Evolutionary conservation across 176 grass and related monocot species (phyloP), one percentile per base, ranked within the genome.

Genomic region (Thalia dealbata): DNA sequence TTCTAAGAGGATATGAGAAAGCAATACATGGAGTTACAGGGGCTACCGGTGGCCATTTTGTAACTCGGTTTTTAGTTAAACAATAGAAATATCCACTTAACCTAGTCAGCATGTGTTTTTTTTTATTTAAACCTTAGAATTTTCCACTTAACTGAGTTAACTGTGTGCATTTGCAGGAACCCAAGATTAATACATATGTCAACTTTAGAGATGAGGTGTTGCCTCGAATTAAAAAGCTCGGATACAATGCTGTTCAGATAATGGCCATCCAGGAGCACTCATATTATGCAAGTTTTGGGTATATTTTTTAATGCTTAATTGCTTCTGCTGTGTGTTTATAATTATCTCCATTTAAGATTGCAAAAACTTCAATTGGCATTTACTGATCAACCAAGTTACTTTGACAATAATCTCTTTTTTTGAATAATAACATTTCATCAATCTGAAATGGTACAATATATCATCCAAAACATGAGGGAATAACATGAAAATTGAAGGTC

Each of bases 181-280:
- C 95, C 0, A 99, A 95, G 80, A 87, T 99, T 56, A 95, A 99
- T 75, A 95, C 90, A 67, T 99, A 95, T 70, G 85, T 68, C 82
- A 95, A 82, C 73, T 99, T 99, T 84, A 85, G 95, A 79, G 95
- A 99, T 78, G 88, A 95, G 19, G 83, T 99, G 21, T 75, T 99
- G 16, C 95, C 95, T 68, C 89, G 90, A 78, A 99, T 99, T 10
- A 93, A 99, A 83, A 91, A 28, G 58, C 90, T 99, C 76, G 95
- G 95, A 73, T 99, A 99, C 62, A 99, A 99, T 85, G 90, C 95
- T 78, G 83, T 99, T 67, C 95, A 99, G 71, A 99, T 99, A 85
- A 99, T 99, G 95, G 95, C 95, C 78, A 95, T 99, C 71, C 95
- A 99, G 81, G 95, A 99, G 64, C 95, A 99, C 62, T 93, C 90